Percentiles rank a stretch among this genome's conserved stretches.
Conservation (phyloP, 2,329 filamentous ascomycete species). For the Talaromyces sp. region DNA sequence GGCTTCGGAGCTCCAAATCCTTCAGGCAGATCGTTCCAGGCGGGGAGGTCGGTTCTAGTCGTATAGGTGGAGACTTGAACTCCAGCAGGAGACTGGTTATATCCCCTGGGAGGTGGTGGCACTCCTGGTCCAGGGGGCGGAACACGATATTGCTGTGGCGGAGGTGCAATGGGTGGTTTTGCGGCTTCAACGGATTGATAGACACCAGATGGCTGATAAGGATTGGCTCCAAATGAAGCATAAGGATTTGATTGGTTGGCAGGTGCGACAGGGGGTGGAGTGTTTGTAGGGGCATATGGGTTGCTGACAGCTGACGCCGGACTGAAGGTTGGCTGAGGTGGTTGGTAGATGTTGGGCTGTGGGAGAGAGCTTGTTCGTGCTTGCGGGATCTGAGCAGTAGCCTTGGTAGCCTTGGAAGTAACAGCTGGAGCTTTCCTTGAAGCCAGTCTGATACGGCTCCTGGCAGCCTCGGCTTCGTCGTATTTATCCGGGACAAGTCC, state of each 20-base stretch:
- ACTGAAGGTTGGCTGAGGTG: conserved; percentile 31
- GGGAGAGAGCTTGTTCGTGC: conserved; percentile 29
- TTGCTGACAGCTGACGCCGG: conserved; percentile 34
- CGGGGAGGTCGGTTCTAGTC: conserved; percentile 66
- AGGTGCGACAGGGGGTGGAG: conserved; percentile 38
- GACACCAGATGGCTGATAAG: conserved; percentile 31
- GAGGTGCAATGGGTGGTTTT: conserved; percentile 32
- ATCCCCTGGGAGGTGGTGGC: conserved; percentile 62
- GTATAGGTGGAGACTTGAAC: conserved; percentile 60
- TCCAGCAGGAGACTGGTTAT: conserved; percentile 61
- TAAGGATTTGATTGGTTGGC: conserved; percentile 48
- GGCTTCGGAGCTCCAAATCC: conserved; percentile 62
- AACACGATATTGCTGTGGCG: conserved; percentile 42
- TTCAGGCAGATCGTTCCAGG: conserved; percentile 94
- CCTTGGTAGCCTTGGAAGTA: conserved; percentile 40
- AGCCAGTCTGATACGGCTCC: conserved; percentile 79
- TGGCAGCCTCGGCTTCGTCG: conserved; percentile 79
- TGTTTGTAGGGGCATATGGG: conserved; percentile 35
- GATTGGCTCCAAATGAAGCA: conserved; percentile 36
- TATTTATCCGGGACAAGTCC: conserved; percentile 80
- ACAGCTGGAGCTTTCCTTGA: conserved; percentile 60
- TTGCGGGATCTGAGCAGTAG: conserved; percentile 38
- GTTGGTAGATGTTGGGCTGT: conserved; percentile 37
- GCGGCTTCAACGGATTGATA: conserved; percentile 57
- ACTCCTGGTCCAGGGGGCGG: conserved; percentile 44